Evolutionary conservation across 306 rosid species (phyloP).

Genomic region (Acacia confusa): DNA sequence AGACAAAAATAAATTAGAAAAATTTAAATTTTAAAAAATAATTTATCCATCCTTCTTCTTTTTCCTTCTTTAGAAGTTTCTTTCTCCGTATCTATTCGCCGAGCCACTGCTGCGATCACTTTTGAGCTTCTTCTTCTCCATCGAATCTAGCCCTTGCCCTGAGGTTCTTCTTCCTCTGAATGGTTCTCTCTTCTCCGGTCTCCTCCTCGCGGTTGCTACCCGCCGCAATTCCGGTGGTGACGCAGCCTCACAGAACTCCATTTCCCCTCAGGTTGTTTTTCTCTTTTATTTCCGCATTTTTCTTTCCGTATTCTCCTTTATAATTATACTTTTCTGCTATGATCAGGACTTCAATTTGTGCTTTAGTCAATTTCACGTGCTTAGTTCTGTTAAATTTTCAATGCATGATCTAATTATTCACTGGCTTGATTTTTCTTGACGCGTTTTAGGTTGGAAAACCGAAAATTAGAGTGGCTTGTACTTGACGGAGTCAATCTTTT

Average conservation of each 20-base stretch:
- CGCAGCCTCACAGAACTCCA: neutral
- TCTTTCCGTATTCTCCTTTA: neutral
- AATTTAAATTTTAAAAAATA: too few relatives aligned
- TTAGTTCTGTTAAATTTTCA: neutral
- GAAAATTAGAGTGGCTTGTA: neutral
- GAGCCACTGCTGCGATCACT: neutral
- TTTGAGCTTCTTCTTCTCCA: neutral
- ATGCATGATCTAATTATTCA: neutral
- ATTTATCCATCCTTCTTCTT: too few relatives aligned
- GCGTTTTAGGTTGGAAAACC: neutral
- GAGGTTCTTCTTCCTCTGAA: neutral
- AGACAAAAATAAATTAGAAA: too few relatives aligned
- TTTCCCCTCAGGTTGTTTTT: neutral
- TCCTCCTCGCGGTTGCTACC: neutral
- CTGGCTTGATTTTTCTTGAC: neutral
- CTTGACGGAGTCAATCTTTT: neutral
- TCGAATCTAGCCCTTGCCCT: neutral
- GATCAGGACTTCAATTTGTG: neutral
- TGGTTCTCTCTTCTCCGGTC: neutral
- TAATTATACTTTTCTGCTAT: neutral
- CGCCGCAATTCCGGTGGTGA: neutral
- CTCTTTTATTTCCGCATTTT: neutral
- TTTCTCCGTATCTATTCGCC: neutral
- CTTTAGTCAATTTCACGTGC: neutral
- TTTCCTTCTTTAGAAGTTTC: too few relatives aligned